These are phyloP conservation scores for Triticum timopheevii DNA, from an alignment of 176 grass and related monocot genomes.

Conservation along the genomic window DNA sequence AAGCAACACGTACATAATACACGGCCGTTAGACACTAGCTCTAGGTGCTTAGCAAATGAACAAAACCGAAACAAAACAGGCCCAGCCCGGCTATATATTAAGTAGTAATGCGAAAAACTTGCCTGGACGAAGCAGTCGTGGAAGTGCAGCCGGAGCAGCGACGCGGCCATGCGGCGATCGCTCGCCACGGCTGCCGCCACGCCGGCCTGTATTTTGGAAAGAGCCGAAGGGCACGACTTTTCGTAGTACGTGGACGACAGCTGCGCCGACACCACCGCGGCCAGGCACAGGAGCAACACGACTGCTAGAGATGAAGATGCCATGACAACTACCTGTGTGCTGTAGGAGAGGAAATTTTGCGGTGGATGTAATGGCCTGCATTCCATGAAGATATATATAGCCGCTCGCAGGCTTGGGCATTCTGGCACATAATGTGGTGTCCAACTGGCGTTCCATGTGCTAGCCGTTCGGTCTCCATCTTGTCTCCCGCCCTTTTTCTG, in stretches of 20 bases:
- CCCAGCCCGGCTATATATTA: too few species aligned
- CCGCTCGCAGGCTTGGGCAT: neutral
- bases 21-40: too few species aligned
- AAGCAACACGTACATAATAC: neutral
- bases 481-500: too few species aligned
- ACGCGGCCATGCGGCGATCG: slow-evolving; percentile 67
- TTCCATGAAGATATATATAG: slow-evolving; percentile 46
- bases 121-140: slow-evolving; percentile 92
- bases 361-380: neutral
- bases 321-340: slow-evolving; percentile 6
- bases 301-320: neutral
- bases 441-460: too few species aligned
- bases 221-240: slow-evolving; percentile 50
- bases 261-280: slow-evolving; percentile 41
- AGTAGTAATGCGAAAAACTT: slow-evolving; percentile 6
- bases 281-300: slow-evolving; percentile 26
- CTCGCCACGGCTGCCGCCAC: slow-evolving; percentile 49
- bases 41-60: neutral
- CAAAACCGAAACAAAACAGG: neutral
- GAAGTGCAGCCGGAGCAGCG: slow-evolving; percentile 76
- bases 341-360: neutral
- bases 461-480: too few species aligned
- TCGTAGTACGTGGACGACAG: slow-evolving; percentile 86
- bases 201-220: slow-evolving; percentile 53
- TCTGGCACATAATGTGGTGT: too few species aligned